Percentiles rank a stretch among this genome's conserved stretches.
These are phyloP conservation scores for Nymphaea thermarum DNA, from an alignment of 164 flowering plant genomes.

Conservation along the genomic window DNA sequence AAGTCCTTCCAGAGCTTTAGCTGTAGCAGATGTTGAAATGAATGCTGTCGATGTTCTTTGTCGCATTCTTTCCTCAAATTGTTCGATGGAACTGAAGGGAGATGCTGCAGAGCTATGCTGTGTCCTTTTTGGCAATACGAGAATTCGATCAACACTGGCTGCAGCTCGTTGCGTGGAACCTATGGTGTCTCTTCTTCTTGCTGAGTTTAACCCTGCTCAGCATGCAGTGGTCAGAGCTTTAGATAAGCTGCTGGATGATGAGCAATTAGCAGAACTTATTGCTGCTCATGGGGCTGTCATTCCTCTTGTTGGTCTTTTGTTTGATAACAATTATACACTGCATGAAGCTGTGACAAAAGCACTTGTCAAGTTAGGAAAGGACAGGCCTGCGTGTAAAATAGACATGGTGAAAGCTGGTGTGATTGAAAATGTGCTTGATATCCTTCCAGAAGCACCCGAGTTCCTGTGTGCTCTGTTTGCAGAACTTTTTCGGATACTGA, in stretches of 20 bases:
- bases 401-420: constrained; percentile 98
- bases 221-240: constrained; percentile 83
- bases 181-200: constrained; percentile 75
- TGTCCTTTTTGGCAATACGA: constrained; percentile 82
- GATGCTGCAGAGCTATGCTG: constrained; percentile 92
- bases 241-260: constrained; percentile 86
- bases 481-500: constrained; percentile 82
- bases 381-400: constrained; percentile 91
- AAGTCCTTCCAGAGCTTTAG: constrained; percentile 78
- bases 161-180: constrained; percentile 99
- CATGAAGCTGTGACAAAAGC: constrained; percentile 83
- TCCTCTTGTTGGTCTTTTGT: constrained; percentile 91
- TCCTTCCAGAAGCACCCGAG: constrained; percentile 91
- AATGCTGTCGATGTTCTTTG: constrained; percentile 95
- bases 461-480: constrained; percentile 82
- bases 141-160: constrained; percentile 78
- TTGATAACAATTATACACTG: constrained; percentile 65
- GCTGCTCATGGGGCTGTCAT: constrained; percentile 94
- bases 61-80: constrained; percentile 78
- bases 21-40: constrained; percentile 90
- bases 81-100: constrained; percentile 86
- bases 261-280: constrained; percentile 92
- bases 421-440: constrained; percentile 70
- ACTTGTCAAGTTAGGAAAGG: constrained; percentile 93
- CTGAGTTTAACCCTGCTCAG: constrained; percentile 78